Evolutionary conservation across 108 stramenopile species (phyloP).

Genomic region (Fragilaria radians): DNA sequence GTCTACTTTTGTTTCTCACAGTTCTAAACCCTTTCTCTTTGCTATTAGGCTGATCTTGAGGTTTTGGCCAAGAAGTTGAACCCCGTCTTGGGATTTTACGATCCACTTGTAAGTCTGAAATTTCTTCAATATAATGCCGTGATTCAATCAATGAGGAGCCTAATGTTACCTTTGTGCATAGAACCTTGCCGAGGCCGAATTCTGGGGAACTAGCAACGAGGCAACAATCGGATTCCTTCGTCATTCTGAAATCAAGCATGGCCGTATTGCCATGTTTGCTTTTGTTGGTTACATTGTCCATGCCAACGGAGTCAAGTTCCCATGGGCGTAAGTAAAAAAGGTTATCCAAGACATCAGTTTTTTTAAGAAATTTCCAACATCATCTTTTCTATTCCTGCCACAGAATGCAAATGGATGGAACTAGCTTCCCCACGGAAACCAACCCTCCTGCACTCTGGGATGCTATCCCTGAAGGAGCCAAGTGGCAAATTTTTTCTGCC

Average conservation of each 20-base stretch:
- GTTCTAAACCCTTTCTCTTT: background rate
- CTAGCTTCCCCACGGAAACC: slow-evolving; percentile 46
- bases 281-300: slow-evolving; percentile 65
- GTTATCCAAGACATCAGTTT: too few relatives aligned
- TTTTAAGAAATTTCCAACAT: too few relatives aligned
- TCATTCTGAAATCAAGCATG: slow-evolving; percentile 60
- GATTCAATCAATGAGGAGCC: too few relatives aligned
- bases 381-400: too few relatives aligned
- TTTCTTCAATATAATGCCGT: slow-evolving; percentile 1
- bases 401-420: slow-evolving; percentile 57
- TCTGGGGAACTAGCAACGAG: slow-evolving; percentile 50
- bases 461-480: slow-evolving; percentile 27
- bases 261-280: slow-evolving; percentile 63
- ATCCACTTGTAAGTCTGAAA: slow-evolving; percentile 38
- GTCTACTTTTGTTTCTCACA: slow-evolving; percentile 1
- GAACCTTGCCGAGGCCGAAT: slow-evolving; percentile 42
- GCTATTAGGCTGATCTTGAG: slow-evolving; percentile 37
- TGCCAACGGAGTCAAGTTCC: slow-evolving; percentile 49
- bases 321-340: slow-evolving; percentile 31
- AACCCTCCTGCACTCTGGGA: slow-evolving; percentile 59
- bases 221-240: slow-evolving; percentile 56
- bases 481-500: slow-evolving; percentile 34
- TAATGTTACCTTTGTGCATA: background rate
- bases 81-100: slow-evolving; percentile 49
- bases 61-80: slow-evolving; percentile 44